Evolutionary conservation across 2,329 filamentous ascomycete genomes (phyloP), one percentile per base, ranked within the genome.

Genomic region (Fusarium irregulare): DNA sequence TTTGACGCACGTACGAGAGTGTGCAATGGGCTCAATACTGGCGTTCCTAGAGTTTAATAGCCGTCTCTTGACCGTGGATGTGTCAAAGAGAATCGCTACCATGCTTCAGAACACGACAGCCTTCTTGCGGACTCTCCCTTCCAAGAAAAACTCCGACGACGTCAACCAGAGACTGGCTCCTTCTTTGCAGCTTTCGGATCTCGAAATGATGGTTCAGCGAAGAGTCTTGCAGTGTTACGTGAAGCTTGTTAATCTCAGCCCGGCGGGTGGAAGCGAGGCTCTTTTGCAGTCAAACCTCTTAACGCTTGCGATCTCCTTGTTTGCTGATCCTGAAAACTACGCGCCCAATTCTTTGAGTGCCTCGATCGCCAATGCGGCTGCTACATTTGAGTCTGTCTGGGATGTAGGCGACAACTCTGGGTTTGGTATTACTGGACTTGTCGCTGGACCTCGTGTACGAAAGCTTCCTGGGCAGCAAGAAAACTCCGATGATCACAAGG

Each of bases 61-160:
- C 79, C 91, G 94, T 50, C 85, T 99, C 28, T 84, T 99, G 72
- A 99, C 96, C 0, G 90, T 95, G 4, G 96, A 99, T 81, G 93
- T 98, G 13, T 97, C 94, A 7, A 97, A 96, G 78, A 89, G 96
- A 57, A 92, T 99, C 71, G 93, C 94, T 34, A 89, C 90, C 2
- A 98, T 99, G 95, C 86, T 99, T 54, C 95, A 98, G 78, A 97
- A 96, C 77, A 98, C 96, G 0, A 92, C 94, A 2, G 88, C 91
- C 10, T 99, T 98, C 73, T 80, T 98, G n/a, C 92, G 92, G 75
- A 92, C 91, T 21, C 81, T 99, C 7, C 94, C 96, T 0, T 84
- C 87, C 0, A 95, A 93, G 79, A 97, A 95, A 80, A 91, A 89
- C 0, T 92, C 91, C 1, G 95, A 98, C 62, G 97, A 99, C 74